Conservation (phyloP, 257 asterid genomes). For the Fraxinus americana region DNA sequence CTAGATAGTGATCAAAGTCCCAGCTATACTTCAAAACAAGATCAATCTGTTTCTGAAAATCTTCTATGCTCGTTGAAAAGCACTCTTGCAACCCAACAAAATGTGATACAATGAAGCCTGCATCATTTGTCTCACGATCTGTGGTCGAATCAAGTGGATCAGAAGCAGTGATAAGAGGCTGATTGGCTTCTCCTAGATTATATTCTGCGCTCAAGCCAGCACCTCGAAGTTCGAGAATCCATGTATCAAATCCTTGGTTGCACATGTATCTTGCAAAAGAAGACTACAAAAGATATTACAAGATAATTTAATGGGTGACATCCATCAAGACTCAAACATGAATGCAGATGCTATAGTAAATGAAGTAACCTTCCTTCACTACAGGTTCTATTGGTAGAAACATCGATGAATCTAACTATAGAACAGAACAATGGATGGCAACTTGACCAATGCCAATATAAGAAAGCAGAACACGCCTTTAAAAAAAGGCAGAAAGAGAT, state of each 20-base stretch:
- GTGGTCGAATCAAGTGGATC: neutral
- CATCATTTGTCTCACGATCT: neutral
- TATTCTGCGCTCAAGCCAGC: conserved; percentile 31
- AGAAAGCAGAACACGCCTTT: too few species aligned
- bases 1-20: conserved; percentile 39
- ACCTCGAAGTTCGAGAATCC: conserved; percentile 39
- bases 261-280: conserved; percentile 38
- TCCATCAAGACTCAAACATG: neutral
- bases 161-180: neutral
- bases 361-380: neutral
- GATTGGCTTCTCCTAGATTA: conserved; percentile 4
- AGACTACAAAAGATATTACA: conserved; percentile 17
- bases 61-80: conserved; percentile 13
- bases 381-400: neutral
- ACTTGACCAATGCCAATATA: neutral
- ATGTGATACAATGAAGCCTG: neutral
- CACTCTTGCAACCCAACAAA: conserved; percentile 12
- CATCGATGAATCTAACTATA: neutral
- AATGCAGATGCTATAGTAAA: neutral
- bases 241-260: conserved; percentile 36
- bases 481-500: conserved; percentile 1
- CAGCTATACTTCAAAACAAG: conserved; percentile 25
- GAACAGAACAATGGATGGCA: neutral
- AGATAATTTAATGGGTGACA: neutral
- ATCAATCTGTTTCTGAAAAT: conserved; percentile 27